phyloP scores from a whole-genome alignment of 2,329 filamentous ascomycete genomes.

The Ciborinia camelliae region DNA sequence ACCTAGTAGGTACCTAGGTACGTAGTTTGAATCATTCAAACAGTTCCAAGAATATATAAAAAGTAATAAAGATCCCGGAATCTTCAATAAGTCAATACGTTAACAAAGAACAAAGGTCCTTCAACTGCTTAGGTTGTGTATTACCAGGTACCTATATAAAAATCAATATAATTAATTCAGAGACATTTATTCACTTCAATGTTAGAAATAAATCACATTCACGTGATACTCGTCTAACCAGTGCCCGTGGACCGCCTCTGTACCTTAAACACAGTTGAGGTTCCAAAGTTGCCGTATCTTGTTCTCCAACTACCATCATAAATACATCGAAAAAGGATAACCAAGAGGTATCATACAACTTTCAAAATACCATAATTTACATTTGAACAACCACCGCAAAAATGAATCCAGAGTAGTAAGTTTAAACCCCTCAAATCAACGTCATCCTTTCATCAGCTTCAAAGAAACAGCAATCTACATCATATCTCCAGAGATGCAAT shows the following conservation, averaged over 20 bases:
- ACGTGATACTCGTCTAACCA: conserved; percentile 19
- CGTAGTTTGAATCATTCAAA: not conserved
- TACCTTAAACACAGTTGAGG: conserved; percentile 21
- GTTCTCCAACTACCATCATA: conserved; percentile 13
- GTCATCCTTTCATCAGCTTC: conserved; percentile 19
- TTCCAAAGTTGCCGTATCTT: conserved; percentile 15
- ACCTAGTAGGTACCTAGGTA: no score
- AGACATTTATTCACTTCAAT: not conserved
- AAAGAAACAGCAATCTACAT: conserved; percentile 19
- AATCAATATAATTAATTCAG: not conserved
- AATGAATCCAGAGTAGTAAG: conserved; percentile 94
- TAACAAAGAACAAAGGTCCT: not conserved
- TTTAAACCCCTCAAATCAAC: conserved; percentile 33
- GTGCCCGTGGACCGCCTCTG: conserved; percentile 19
- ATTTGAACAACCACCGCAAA: conserved; percentile 40
- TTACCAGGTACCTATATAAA: no score
- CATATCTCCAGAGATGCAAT: not conserved
- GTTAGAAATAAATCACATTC: not conserved
- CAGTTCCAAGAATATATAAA: not conserved
- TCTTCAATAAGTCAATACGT: not conserved
- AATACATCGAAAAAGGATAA: conserved; percentile 13
- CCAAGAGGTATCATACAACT: conserved; percentile 7
- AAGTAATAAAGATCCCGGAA: not conserved
- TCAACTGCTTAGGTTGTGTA: not conserved
- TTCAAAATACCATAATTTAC: not conserved